Conservation (phyloP, 495 filamentous ascomycete genomes). For the Penicillium daleae region DNA sequence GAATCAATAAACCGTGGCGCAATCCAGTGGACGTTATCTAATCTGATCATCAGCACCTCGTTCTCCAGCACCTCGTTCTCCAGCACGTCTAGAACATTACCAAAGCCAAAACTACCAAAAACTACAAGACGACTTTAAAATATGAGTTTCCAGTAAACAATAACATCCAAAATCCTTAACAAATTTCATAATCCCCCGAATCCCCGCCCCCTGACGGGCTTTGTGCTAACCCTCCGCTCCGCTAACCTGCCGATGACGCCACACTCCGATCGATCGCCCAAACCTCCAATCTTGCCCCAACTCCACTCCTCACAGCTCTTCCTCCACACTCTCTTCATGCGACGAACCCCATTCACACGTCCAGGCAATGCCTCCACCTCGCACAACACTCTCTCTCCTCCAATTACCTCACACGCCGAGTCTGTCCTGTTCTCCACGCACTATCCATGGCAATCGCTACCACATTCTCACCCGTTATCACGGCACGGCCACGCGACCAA, state of each 20-base stretch:
- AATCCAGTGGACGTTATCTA: constrained; percentile 30
- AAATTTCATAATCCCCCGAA: no score
- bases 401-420: not conserved
- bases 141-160: not conserved
- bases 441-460: constrained; percentile 6
- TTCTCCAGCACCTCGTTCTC: no score
- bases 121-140: not conserved
- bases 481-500: constrained; percentile 18
- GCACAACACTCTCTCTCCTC: constrained; percentile 11
- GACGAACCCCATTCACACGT: not conserved
- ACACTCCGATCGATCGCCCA: constrained; percentile 21
- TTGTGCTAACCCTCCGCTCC: not conserved
- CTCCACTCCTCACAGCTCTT: constrained; percentile 8
- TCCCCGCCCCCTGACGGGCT: not conserved
- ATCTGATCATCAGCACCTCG: constrained; percentile 39
- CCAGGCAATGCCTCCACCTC: constrained; percentile 27
- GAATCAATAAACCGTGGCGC: not conserved
- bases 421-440: constrained; percentile 2
- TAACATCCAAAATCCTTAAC: not conserved
- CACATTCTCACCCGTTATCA: constrained; percentile 10
- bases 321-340: not conserved
- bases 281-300: constrained; percentile 21
- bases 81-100: no score
- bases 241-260: constrained; percentile 21
- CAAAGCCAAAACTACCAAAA: no score